Conservation (phyloP, 2,329 filamentous ascomycete genomes). For the Aureobasidium zeae region DNA sequence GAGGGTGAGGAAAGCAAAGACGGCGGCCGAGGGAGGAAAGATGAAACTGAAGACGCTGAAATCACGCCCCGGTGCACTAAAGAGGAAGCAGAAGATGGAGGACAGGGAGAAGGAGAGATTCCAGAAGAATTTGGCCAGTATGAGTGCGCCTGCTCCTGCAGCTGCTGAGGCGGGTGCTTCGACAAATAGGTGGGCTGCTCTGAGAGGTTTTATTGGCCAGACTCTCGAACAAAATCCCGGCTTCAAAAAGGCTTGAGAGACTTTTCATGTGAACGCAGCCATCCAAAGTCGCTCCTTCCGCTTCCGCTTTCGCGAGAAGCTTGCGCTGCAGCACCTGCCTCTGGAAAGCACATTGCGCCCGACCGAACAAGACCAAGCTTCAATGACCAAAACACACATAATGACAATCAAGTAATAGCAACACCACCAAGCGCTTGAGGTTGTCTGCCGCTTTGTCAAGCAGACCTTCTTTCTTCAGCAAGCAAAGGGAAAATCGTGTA, state of each 20-base stretch:
- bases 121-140: slow-evolving; percentile 67
- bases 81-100: slow-evolving; percentile 72
- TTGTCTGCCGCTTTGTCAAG: no score
- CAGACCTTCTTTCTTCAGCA: no score
- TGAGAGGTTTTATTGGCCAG: slow-evolving; percentile 73
- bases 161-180: slow-evolving; percentile 25
- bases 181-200: slow-evolving; percentile 64
- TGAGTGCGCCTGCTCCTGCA: slow-evolving; percentile 32
- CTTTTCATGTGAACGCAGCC: no score
- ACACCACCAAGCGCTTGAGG: no score
- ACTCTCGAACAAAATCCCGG: slow-evolving; percentile 85
- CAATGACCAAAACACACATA: no score
- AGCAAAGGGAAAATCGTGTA: no score
- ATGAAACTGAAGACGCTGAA: slow-evolving; percentile 66
- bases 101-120: slow-evolving; percentile 76
- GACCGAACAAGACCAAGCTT: no score
- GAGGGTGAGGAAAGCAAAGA: slow-evolving; percentile 18
- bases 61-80: slow-evolving; percentile 68
- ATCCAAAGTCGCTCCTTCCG: no score
- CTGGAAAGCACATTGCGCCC: no score
- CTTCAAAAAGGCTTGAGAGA: slow-evolving; percentile 40
- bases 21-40: slow-evolving; percentile 50
- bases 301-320: no score
- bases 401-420: no score
- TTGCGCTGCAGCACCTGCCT: no score